Percentiles rank a stretch among this genome's conserved stretches.
Conservation (phyloP, 352 stramenopile genomes). For the Pilasporangium apinafurcum region DNA sequence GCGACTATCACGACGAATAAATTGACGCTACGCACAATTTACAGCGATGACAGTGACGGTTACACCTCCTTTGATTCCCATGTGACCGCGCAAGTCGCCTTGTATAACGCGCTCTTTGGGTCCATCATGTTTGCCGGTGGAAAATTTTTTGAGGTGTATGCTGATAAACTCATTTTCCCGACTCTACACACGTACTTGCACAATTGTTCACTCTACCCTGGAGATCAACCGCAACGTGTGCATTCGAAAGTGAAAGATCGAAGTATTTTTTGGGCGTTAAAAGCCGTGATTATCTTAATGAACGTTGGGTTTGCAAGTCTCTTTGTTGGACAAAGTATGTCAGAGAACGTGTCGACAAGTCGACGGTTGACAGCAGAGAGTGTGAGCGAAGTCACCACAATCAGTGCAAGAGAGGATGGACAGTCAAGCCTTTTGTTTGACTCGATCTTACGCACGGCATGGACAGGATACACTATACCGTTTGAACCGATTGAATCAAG, state of each 20-base stretch:
- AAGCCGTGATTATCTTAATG: constrained; percentile 58
- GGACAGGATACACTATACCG: constrained; percentile 10
- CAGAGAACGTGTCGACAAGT: background rate
- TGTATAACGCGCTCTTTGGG: constrained; percentile 45
- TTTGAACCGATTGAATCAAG: constrained; percentile 19
- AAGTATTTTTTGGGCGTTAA: constrained; percentile 51
- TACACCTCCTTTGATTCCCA: too few species aligned
- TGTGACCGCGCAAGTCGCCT: constrained; percentile 21
- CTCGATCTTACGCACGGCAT: constrained; percentile 5
- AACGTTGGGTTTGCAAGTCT: constrained; percentile 54
- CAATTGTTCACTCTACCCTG: constrained; percentile 51
- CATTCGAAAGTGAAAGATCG: constrained; percentile 32
- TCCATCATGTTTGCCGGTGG: constrained; percentile 35
- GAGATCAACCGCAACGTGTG: constrained; percentile 42
- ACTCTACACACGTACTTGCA: constrained; percentile 49
- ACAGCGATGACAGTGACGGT: too few species aligned
- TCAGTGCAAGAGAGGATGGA: background rate
- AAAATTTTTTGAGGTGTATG: constrained; percentile 55
- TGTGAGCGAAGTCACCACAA: background rate
- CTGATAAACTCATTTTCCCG: constrained; percentile 52
- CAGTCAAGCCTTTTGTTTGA: background rate
- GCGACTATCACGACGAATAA: constrained; percentile 25
- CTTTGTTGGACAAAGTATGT: constrained; percentile 44
- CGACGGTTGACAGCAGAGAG: background rate
- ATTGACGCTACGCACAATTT: too few species aligned